Conservation (phyloP, 108 stramenopile genomes). For the Halocafeteria seosinensis region DNA sequence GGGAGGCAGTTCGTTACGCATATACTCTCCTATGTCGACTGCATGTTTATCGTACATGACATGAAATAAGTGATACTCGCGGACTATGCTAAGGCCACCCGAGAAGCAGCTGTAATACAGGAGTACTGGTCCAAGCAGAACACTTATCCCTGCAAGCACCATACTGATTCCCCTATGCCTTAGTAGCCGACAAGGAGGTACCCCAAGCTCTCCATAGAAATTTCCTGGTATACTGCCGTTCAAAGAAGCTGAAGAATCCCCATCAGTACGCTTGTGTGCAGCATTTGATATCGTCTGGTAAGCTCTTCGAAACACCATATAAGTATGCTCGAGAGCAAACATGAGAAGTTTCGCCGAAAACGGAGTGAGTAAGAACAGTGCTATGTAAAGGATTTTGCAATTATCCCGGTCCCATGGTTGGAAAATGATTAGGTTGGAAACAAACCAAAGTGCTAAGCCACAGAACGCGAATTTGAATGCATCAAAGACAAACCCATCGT, state of each 20-base stretch:
- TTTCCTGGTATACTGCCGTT: not conserved
- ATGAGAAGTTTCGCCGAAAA: not conserved
- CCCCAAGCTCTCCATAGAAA: not conserved
- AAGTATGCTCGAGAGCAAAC: not conserved
- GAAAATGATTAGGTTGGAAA: not conserved
- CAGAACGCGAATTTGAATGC: not conserved
- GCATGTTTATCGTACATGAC: not conserved
- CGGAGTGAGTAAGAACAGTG: not conserved
- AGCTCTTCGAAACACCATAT: not conserved
- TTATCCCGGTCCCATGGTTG: conserved; percentile 3
- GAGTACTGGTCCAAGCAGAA: too few species aligned
- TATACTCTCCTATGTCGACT: not conserved
- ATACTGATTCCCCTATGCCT: not conserved
- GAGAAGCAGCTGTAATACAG: not conserved
- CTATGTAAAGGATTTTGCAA: not conserved
- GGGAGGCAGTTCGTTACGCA: not conserved
- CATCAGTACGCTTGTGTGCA: not conserved
- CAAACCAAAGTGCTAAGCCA: not conserved
- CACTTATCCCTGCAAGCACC: not conserved
- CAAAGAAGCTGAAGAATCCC: not conserved
- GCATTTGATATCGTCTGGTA: not conserved
- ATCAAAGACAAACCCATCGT: not conserved
- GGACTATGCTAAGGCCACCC: not conserved
- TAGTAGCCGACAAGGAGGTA: not conserved
- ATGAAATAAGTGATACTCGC: not conserved